A percentile compares a stretch with the other conserved stretches of the same genome.
Evolutionary conservation across 2,329 filamentous ascomycete genomes (phyloP).

Genomic region (Didymella segeticola): DNA sequence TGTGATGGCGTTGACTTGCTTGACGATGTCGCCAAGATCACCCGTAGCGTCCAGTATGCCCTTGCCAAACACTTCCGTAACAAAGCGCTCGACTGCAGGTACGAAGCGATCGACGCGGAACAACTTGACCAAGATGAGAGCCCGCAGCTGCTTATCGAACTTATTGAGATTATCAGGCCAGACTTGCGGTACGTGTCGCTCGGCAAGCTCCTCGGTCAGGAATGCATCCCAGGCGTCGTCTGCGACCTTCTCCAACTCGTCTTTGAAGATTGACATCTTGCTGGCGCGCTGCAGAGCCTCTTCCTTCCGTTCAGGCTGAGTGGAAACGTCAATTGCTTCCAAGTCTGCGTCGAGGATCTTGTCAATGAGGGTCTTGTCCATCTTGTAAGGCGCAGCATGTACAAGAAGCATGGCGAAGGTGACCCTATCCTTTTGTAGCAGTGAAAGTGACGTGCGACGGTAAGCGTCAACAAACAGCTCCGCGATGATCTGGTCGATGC

Average conservation of each 20-base stretch:
- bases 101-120: conserved; percentile 96
- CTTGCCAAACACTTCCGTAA: conserved; percentile 81
- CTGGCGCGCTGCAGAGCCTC: conserved; percentile 72
- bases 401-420: conserved; percentile 94
- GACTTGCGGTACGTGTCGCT: conserved; percentile 78
- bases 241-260: conserved; percentile 68
- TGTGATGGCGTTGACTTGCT: conserved; percentile 80
- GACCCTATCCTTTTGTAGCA: conserved; percentile 92
- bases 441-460: conserved; percentile 88
- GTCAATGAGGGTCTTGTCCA: conserved; percentile 91
- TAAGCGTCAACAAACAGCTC: conserved; percentile 92
- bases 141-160: conserved; percentile 78
- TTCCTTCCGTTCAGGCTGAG: conserved; percentile 67
- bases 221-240: conserved; percentile 79
- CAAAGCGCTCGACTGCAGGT: conserved; percentile 89
- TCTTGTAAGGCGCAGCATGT: conserved; percentile 93
- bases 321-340: conserved; percentile 79
- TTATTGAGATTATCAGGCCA: conserved; percentile 71
- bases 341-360: conserved; percentile 80
- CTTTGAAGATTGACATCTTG: conserved; percentile 76
- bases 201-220: conserved; percentile 83
- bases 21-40: conserved; percentile 84
- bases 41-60: conserved; percentile 83
- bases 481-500: conserved; percentile 87
- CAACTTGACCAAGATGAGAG: conserved; percentile 89